Conservation (phyloP, 768 basidiomycete genomes). For the Paxillus ammoniavirescens region DNA sequence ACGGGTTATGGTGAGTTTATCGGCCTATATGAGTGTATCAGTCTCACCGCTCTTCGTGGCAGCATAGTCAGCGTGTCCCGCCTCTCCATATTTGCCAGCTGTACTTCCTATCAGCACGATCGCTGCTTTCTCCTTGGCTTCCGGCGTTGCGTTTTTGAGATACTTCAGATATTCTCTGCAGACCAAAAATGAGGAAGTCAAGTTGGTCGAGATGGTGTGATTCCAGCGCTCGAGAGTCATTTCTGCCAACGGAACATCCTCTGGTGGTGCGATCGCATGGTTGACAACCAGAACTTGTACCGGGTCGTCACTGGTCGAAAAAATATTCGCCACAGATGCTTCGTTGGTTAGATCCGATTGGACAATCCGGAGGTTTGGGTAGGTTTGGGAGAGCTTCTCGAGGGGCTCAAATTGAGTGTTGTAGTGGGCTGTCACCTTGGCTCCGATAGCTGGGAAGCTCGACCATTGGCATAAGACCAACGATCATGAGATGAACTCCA, state of each 20-base stretch:
- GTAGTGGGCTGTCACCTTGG: conserved; percentile 71
- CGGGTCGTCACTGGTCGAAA: conserved; percentile 40
- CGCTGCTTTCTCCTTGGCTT: conserved; percentile 52
- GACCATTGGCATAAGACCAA: conserved; percentile 1
- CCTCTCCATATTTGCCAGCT: conserved; percentile 72
- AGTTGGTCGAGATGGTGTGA: conserved; percentile 55
- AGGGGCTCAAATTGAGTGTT: conserved; percentile 49
- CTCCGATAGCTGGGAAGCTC: conserved; percentile 55
- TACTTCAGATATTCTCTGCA: conserved; percentile 57
- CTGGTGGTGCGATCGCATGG: conserved; percentile 52
- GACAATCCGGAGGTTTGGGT: conserved; percentile 33
- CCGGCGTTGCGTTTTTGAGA: conserved; percentile 37
- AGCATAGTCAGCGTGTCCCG: conserved; percentile 65
- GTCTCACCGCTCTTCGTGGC: conserved; percentile 63
- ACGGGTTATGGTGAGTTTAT: background rate
- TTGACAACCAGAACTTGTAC: conserved; percentile 62
- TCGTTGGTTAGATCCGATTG: conserved; percentile 65
- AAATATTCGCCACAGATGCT: conserved; percentile 48
- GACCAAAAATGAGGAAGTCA: conserved; percentile 68
- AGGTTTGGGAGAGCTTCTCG: conserved; percentile 37
- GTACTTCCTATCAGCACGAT: conserved; percentile 71
- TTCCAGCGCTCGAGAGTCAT: conserved; percentile 68
- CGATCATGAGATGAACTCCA: background rate
- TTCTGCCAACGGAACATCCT: conserved; percentile 48
- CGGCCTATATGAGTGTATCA: background rate